phyloP scores from a whole-genome alignment of 2,329 filamentous ascomycete genomes.

The Penicillium corylophilum region DNA sequence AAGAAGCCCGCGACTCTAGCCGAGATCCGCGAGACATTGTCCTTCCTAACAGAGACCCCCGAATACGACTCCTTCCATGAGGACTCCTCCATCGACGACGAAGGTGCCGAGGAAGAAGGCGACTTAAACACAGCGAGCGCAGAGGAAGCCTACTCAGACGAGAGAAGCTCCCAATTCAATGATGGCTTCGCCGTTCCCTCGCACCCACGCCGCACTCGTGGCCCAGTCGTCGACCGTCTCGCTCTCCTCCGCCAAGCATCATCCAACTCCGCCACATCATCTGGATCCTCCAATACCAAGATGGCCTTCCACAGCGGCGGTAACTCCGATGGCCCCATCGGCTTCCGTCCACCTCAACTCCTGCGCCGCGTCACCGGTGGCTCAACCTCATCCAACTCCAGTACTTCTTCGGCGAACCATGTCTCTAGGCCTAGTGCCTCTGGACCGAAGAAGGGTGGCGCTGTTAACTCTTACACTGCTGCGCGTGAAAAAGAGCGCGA shows the following conservation, averaged over 20 bases:
- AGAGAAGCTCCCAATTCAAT: conserved; percentile 26
- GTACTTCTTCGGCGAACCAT: conserved; percentile 19
- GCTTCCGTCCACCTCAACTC: conserved; percentile 34
- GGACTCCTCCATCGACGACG: conserved; percentile 52
- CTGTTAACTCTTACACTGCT: conserved; percentile 57
- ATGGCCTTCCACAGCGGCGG: conserved; percentile 35
- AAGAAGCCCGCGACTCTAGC: conserved; percentile 72
- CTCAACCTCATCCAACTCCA: conserved; percentile 29
- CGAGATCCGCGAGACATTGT: conserved; percentile 80
- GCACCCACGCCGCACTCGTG: conserved; percentile 40
- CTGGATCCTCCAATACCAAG: conserved; percentile 26
- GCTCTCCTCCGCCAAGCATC: conserved; percentile 47
- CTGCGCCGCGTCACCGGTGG: conserved; percentile 32
- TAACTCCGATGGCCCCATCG: conserved; percentile 23
- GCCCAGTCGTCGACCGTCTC: conserved; percentile 46
- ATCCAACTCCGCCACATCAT: conserved; percentile 40
- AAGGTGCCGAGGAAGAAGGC: conserved; percentile 21
- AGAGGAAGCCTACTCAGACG: conserved; percentile 17
- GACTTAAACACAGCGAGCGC: conserved; percentile 14
- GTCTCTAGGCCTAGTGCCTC: conserved; percentile 40
- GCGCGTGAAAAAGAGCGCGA: conserved; percentile 60
- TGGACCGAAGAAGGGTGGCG: conserved; percentile 58
- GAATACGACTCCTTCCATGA: conserved; percentile 55
- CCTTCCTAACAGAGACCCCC: conserved; percentile 74
- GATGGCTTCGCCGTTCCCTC: conserved; percentile 29